These are phyloP conservation scores for Ceratocystis cubensis DNA, from an alignment of 2,329 filamentous ascomycete genomes.

Conservation along the genomic window DNA sequence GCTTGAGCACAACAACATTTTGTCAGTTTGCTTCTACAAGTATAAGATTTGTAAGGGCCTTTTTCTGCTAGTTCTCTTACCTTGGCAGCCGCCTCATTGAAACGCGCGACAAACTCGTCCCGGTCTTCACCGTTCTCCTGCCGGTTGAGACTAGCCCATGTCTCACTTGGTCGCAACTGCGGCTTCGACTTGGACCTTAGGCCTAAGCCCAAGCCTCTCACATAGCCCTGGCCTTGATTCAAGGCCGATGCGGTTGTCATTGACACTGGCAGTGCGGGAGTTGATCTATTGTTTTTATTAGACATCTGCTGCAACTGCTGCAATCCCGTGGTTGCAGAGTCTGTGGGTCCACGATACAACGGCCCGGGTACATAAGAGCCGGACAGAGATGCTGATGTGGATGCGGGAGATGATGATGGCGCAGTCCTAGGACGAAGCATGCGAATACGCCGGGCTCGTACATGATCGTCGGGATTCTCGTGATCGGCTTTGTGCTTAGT, in stretches of 20 bases:
- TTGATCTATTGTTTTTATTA: conserved; percentile 15
- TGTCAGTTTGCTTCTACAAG: neutral
- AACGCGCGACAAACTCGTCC: conserved; percentile 40
- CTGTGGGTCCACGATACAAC: neutral
- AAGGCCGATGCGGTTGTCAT: conserved; percentile 6
- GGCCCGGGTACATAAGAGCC: neutral
- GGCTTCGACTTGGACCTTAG: conserved; percentile 15
- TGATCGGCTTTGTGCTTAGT: neutral
- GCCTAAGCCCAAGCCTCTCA: conserved; percentile 10
- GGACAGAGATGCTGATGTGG: conserved; percentile 1
- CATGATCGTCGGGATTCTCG: conserved; percentile 1
- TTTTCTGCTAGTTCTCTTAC: conserved; percentile 28
- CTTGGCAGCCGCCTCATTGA: conserved; percentile 48
- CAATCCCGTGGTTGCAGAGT: neutral
- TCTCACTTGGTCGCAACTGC: conserved; percentile 19
- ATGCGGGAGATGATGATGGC: conserved; percentile 12
- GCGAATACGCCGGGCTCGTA: neutral
- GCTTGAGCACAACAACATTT: neutral
- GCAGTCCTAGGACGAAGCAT: conserved; percentile 9
- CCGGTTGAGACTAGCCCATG: conserved; percentile 18
- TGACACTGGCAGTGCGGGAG: conserved; percentile 17
- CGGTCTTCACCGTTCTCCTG: conserved; percentile 39
- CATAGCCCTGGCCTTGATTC: neutral
- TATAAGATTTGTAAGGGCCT: neutral
- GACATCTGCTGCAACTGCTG: conserved; percentile 2